Evolutionary conservation across 306 rosid genomes (phyloP).

Genomic region (Inga leiocalycina): DNA sequence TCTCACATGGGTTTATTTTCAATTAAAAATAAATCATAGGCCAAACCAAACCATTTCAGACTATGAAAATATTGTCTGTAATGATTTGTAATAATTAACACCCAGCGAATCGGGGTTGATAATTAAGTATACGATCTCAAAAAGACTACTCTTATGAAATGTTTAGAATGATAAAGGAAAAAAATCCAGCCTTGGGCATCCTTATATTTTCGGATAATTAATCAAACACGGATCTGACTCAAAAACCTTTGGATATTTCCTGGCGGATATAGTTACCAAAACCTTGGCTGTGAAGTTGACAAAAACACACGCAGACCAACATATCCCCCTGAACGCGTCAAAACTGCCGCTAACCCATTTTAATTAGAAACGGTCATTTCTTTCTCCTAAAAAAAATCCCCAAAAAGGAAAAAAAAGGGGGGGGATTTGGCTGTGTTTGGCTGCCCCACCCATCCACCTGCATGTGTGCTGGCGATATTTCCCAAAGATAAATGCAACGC

Average conservation of each 20-base stretch:
- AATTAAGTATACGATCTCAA: not conserved
- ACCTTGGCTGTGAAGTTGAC: slow-evolving; percentile 46
- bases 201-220: not conserved
- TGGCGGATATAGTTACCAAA: slow-evolving; percentile 21
- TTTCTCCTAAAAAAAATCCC: not conserved
- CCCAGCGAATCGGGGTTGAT: not conserved
- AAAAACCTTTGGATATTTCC: not conserved
- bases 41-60: not conserved
- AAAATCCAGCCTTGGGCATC: not conserved
- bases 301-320: not conserved
- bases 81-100: slow-evolving; percentile 1
- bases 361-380: slow-evolving; percentile 12
- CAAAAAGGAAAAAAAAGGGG: not conserved
- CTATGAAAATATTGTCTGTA: not conserved
- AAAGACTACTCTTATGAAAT: not conserved
- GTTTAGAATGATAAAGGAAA: slow-evolving; percentile 16
- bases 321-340: not conserved
- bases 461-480: slow-evolving; percentile 44
- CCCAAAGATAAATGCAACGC: slow-evolving; percentile 10
- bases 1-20: not conserved
- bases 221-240: not conserved
- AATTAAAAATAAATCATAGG: not conserved
- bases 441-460: not conserved
- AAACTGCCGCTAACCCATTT: slow-evolving; percentile 27
- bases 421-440: not conserved